These are phyloP conservation scores for Chrysochromulina tobinii DNA, from an alignment of 78 protist species.

Conservation along the genomic window DNA sequence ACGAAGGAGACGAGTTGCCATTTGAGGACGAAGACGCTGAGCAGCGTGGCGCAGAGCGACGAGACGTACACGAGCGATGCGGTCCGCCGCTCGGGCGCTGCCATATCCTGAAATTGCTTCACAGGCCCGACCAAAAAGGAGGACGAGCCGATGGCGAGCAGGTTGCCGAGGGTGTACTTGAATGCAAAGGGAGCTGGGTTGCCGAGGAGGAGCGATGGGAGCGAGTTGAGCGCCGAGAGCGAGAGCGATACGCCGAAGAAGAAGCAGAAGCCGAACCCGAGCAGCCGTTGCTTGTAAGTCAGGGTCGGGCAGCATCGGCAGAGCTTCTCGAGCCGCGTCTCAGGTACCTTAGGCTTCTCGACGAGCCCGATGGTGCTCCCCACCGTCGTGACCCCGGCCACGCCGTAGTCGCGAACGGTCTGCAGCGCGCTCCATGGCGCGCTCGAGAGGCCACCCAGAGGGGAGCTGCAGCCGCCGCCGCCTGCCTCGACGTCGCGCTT, in stretches of 20 bases:
- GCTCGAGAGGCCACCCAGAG: no score
- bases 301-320: not conserved
- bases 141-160: not conserved
- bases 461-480: no score
- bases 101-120: not conserved
- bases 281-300: not conserved
- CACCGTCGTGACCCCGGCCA: no score
- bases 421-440: no score
- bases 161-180: not conserved
- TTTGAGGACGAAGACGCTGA: not conserved
- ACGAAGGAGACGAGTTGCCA: not conserved
- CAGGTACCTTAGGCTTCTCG: no score
- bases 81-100: not conserved
- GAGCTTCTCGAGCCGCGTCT: no score
- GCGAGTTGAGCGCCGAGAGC: not conserved
- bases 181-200: not conserved
- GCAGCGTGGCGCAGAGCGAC: not conserved
- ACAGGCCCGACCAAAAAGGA: not conserved
- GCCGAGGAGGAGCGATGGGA: not conserved
- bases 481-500: no score
- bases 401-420: no score
- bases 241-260: not conserved
- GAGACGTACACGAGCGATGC: not conserved
- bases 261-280: not conserved
- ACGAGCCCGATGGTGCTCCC: no score